Evolutionary conservation across 2,329 filamentous ascomycete genomes (phyloP), one percentile per base, ranked within the genome.

Genomic region (Arthrinium puccinioides): DNA sequence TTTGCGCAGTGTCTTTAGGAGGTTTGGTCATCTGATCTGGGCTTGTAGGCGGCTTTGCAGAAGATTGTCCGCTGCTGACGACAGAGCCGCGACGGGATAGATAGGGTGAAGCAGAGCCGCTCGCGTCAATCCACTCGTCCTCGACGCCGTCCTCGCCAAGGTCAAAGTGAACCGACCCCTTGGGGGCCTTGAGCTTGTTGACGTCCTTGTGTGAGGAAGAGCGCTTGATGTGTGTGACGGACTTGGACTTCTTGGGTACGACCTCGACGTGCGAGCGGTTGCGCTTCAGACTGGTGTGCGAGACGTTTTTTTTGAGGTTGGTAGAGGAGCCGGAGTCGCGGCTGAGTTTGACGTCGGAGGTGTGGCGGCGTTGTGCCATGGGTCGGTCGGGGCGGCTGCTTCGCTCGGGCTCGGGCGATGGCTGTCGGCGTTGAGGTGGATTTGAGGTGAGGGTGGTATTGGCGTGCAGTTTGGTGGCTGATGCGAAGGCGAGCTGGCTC

Each of bases 101-200:
- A 43, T 76, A 72, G 5, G 77, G 77, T 9, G 76, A 80, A 36
- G 76, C 77, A 39, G 74, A 79, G 32, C 67, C 69, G 56, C 76
- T 81, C 41, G 77, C 76, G 57, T 83, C 79, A 28, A 82, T 74
- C 79, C 79, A 82, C 61, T 77, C 77, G 65, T 78, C 75, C 36
- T 75, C 70, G 47, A 63, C 52, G 18, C 56, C 59, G 52, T 69
- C 66, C 49, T 64, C 70, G 36, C 77, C 78, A 37, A 82, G 65
- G 49, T 80, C 76, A 48, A 82, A 82, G 51, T 79, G 77, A 21
- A 82, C 78, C 44, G 74, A 70, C 19, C 58, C 56, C 52, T 72
- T 75, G 21, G 56, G 37, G 34, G 59, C 54, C 47, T 61, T 66
- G 44, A 62, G 51, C 47, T 67, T 67, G 49, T 61, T 57, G 42